These are phyloP conservation scores for Russula lepida DNA, from an alignment of 768 basidiomycete genomes.

Conservation along the genomic window DNA sequence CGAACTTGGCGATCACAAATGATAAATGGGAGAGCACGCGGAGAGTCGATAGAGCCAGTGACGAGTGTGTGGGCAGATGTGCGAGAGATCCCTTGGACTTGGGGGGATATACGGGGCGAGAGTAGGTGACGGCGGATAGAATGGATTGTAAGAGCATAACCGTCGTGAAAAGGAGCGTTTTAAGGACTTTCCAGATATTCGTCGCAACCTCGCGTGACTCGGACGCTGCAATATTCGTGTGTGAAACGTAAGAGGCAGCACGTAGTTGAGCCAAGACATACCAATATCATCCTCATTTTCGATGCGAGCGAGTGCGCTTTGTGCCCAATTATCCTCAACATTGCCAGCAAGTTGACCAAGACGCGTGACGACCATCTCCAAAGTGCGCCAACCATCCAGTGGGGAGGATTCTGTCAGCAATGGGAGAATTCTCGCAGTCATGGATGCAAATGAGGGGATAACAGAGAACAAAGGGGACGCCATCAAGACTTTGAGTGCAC, in stretches of 20 bases:
- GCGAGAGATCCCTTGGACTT: neutral
- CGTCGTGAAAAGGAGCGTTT: slow-evolving; percentile 65
- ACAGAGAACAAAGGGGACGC: slow-evolving; percentile 22
- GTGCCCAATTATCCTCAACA: slow-evolving; percentile 27
- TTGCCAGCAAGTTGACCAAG: slow-evolving; percentile 22
- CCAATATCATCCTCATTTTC: slow-evolving; percentile 27
- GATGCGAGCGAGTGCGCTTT: slow-evolving; percentile 24
- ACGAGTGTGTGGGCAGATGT: slow-evolving; percentile 29
- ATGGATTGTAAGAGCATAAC: slow-evolving; percentile 62
- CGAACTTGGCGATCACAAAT: slow-evolving; percentile 74
- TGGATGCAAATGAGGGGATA: slow-evolving; percentile 23
- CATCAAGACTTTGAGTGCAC: slow-evolving; percentile 19
- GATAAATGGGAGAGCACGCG: slow-evolving; percentile 57
- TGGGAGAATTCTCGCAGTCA: slow-evolving; percentile 23
- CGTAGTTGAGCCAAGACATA: slow-evolving; percentile 4
- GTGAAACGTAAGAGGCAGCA: neutral
- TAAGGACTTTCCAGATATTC: slow-evolving; percentile 60
- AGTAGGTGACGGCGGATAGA: slow-evolving; percentile 46
- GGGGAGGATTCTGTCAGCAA: slow-evolving; percentile 24
- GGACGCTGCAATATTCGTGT: slow-evolving; percentile 28
- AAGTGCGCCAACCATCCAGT: slow-evolving; percentile 23
- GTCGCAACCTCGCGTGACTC: slow-evolving; percentile 38
- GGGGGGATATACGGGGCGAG: neutral
- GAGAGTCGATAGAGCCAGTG: slow-evolving; percentile 48
- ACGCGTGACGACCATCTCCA: slow-evolving; percentile 19